These are phyloP conservation scores for Cystobasidium ongulense DNA, from an alignment of 768 basidiomycete species.

Conservation along the genomic window DNA sequence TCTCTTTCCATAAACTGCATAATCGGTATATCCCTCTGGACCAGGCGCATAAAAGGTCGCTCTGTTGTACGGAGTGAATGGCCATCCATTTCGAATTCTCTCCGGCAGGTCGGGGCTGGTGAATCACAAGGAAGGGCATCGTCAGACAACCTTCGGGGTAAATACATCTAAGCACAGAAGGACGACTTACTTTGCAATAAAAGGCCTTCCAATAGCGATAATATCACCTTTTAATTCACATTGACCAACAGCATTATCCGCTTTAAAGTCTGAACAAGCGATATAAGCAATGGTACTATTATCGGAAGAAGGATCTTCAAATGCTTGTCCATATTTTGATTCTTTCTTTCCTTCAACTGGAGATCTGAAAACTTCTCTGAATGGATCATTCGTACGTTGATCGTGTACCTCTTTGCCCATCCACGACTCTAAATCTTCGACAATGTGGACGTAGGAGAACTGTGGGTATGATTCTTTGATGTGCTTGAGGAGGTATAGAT, in stretches of 20 bases:
- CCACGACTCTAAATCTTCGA: constrained; percentile 18
- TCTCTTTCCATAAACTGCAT: constrained; percentile 14
- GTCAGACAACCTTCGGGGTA: too few species aligned
- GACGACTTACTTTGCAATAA: constrained; percentile 8
- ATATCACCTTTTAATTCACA: constrained; percentile 19
- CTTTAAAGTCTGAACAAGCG: constrained; percentile 16
- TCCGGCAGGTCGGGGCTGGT: constrained; percentile 10
- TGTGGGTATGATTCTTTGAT: neutral
- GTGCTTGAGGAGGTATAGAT: constrained; percentile 52
- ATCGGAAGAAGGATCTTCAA: neutral
- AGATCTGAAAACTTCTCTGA: neutral
- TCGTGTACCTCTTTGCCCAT: constrained; percentile 1
- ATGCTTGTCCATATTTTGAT: neutral
- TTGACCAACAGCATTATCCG: neutral
- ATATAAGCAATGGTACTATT: constrained; percentile 5
- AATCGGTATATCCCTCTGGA: constrained; percentile 17
- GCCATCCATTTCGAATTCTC: constrained; percentile 1
- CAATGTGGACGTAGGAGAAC: constrained; percentile 29
- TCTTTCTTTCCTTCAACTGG: constrained; percentile 7
- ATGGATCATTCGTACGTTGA: constrained; percentile 14
- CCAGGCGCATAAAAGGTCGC: constrained; percentile 16
- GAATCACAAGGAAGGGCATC: neutral
- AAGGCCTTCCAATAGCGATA: constrained; percentile 24
- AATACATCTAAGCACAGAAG: too few species aligned
- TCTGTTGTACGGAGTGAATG: constrained; percentile 14